Conservation (phyloP, 2,329 filamentous ascomycete species). For the Parafenestella ontariensis region DNA sequence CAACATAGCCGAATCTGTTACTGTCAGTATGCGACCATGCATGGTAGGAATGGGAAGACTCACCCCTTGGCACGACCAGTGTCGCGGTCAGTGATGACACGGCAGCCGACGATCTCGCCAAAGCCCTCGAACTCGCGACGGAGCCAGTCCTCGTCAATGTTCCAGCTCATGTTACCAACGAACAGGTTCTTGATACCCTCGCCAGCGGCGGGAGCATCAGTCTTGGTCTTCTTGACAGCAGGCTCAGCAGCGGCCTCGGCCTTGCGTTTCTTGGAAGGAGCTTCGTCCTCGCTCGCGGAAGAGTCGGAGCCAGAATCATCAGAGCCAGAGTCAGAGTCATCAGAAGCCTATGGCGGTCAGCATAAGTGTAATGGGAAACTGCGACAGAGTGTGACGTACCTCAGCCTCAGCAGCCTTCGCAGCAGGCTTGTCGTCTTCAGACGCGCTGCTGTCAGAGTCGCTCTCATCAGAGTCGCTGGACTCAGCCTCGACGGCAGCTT, state of each 20-base stretch:
- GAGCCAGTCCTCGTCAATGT: constrained; percentile 83
- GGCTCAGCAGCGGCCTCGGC: constrained; percentile 61
- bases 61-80: constrained; percentile 83
- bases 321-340: constrained; percentile 46
- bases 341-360: constrained; percentile 40
- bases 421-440: constrained; percentile 37
- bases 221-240: constrained; percentile 72
- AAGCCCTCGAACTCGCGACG: constrained; percentile 81
- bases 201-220: constrained; percentile 57
- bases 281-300: constrained; percentile 42
- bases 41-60: constrained; percentile 29
- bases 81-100: constrained; percentile 83
- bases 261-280: constrained; percentile 71
- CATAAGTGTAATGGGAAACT: neutral
- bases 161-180: constrained; percentile 90
- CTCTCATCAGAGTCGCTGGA: constrained; percentile 46
- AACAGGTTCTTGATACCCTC: constrained; percentile 74
- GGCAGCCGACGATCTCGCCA: constrained; percentile 73
- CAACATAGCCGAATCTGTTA: constrained; percentile 82
- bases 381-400: constrained; percentile 35
- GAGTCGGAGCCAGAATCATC: constrained; percentile 40
- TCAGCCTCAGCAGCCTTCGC: constrained; percentile 39
- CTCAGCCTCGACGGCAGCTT: constrained; percentile 46
- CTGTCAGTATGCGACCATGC: constrained; percentile 30
- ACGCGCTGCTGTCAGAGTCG: constrained; percentile 39